A percentile compares a stretch with the other conserved stretches of the same genome.
These are phyloP conservation scores for Umbelopsis sp. DNA, from an alignment of 192 early-diverging fungal species.

Conservation along the genomic window DNA sequence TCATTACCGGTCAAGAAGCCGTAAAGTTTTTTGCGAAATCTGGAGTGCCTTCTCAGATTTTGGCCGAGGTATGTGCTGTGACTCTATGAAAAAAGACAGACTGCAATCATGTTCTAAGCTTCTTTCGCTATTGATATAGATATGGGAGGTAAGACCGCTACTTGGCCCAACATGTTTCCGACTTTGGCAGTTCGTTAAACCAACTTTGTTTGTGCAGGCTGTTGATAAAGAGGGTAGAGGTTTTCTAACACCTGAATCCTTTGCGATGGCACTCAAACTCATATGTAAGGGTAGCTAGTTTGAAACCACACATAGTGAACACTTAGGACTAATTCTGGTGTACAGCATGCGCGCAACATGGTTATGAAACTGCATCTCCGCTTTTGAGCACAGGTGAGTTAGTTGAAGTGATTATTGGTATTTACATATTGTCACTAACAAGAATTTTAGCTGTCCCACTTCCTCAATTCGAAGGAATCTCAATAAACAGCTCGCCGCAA, in stretches of 20 bases:
- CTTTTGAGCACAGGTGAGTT: conserved; percentile 26
- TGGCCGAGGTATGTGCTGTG: conserved; percentile 56
- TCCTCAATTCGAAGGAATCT: conserved; percentile 39
- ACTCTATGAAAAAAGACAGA: neutral
- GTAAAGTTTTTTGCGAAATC: conserved; percentile 77
- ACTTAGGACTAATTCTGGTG: neutral
- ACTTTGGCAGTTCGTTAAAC: neutral
- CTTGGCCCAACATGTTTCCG: neutral
- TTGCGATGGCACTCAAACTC: conserved; percentile 82
- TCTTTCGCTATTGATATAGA: neutral
- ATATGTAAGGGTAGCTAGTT: conserved; percentile 80
- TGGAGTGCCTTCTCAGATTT: conserved; percentile 58
- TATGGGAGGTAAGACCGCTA: conserved; percentile 17
- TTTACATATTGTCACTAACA: neutral
- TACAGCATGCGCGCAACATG: conserved; percentile 34
- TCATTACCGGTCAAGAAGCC: conserved; percentile 69
- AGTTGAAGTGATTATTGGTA: neutral
- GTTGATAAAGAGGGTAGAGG: conserved; percentile 82
- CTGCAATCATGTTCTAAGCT: neutral
- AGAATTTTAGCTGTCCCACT: conserved; percentile 26
- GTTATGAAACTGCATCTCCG: conserved; percentile 21
- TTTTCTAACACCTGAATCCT: conserved; percentile 69
- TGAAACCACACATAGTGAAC: conserved; percentile 47
- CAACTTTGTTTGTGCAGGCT: conserved; percentile 78
- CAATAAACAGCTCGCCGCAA: conserved; percentile 33